Evolutionary conservation across 169 alveolate species (phyloP).

Genomic region (Plasmodium cynomolgi): DNA sequence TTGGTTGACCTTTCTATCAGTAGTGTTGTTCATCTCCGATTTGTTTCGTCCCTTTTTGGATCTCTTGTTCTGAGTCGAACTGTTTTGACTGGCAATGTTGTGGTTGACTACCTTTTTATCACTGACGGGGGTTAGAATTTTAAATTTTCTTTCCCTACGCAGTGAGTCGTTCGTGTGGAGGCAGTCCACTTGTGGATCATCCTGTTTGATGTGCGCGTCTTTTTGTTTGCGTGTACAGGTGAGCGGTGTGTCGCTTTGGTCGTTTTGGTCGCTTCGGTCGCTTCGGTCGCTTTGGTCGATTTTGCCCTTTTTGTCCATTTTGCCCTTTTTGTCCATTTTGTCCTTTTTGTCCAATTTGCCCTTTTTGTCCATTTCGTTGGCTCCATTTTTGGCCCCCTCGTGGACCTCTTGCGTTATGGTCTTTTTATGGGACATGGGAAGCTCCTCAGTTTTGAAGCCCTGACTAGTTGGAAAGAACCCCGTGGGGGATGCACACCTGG

Average conservation of each 20-base stretch:
- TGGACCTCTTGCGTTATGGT: background rate
- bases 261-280: too few species aligned
- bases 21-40: background rate
- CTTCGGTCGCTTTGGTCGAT: too few species aligned
- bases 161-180: background rate
- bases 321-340: too few species aligned
- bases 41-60: background rate
- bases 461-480: background rate
- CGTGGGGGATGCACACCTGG: background rate
- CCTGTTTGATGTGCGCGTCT: background rate
- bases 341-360: too few species aligned
- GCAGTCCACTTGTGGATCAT: background rate
- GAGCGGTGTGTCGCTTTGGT: background rate
- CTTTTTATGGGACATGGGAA: background rate
- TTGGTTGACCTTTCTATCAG: background rate
- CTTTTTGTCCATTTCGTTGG: too few species aligned
- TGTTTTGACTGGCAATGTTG: background rate
- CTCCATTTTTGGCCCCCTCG: background rate
- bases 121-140: background rate
- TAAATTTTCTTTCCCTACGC: background rate
- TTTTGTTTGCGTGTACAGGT: background rate
- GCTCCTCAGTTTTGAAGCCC: background rate
- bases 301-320: too few species aligned
- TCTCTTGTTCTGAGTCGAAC: background rate
- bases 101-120: background rate